Base-by-base conservation (phyloP, 495 filamentous ascomycete genomes). In the Tirmania nivea region DNA sequence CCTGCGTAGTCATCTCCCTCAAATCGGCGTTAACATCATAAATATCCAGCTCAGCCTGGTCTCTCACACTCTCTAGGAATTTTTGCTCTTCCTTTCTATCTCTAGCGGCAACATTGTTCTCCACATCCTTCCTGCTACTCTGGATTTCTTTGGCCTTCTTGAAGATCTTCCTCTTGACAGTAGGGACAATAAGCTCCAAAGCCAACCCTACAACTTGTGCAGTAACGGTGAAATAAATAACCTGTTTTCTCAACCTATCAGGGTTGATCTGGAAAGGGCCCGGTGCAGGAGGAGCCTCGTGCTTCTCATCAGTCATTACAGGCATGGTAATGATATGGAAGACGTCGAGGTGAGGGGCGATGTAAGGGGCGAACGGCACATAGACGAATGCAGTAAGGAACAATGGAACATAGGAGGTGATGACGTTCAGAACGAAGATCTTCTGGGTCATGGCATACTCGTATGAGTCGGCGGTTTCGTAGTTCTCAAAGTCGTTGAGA, bases 321-420 rank as follows among this genome's bases (percentile, higher is more conserved):
- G 76, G 77, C 1, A 84, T 79, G 0, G 84, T 85, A 19, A 45
- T 19, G 37, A 87, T 60, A 54, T 75, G 76, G 69, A 95, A 92
- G 51, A 96, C 66, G 60, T 95, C 84, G 11, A 97, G 75, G 57
- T 95, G 83, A 0, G 90, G 90, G 1, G 94, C 84, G 52, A 97
- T 79, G 35, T 83, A 59, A 59, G 77, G 80, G 8, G 84, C 90
- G 65, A 95, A 97, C 0, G 90, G 92, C 21, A 97, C 84, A 59
- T 97, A 97, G 53, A 97, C 80, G 64, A 97, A 97, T 8, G 90
- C 87, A 0, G 90, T 96, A 12, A 97, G 71, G 66, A 93, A 81
- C 34, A 97, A 78, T 0, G 86, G 83, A 3, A 94, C 76, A 63
- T 96, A 97, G 0, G 90, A 95, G 11, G 86, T 94, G 63, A 97